phyloP scores from a whole-genome alignment of 2,329 filamentous ascomycete genomes.

The Nemania abortiva region DNA sequence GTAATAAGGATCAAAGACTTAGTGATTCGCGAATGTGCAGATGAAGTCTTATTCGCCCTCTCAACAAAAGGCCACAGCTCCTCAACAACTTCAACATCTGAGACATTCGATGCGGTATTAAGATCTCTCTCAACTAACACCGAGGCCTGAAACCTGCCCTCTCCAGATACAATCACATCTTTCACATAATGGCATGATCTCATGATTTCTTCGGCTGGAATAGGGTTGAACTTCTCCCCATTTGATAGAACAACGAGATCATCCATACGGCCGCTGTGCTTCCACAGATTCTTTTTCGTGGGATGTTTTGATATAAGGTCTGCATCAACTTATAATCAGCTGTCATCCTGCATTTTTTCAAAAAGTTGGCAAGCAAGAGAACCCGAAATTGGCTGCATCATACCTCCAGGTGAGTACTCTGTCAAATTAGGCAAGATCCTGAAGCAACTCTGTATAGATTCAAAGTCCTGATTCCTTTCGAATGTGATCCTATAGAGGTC shows the following conservation, averaged over 20 bases:
- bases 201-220: slow-evolving; percentile 23
- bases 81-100: slow-evolving; percentile 15
- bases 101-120: neutral
- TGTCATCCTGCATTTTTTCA: neutral
- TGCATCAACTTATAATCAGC: neutral
- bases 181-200: slow-evolving; percentile 20
- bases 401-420: slow-evolving; percentile 39
- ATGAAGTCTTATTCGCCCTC: slow-evolving; percentile 23
- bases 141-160: slow-evolving; percentile 29
- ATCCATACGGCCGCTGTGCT: slow-evolving; percentile 27
- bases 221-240: slow-evolving; percentile 33
- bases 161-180: slow-evolving; percentile 29
- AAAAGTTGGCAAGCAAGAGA: neutral
- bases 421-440: slow-evolving; percentile 40
- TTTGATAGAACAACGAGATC: slow-evolving; percentile 35
- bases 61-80: slow-evolving; percentile 30
- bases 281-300: slow-evolving; percentile 27
- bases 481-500: slow-evolving; percentile 41
- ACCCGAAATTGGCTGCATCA: neutral
- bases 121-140: slow-evolving; percentile 25
- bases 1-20: slow-evolving; percentile 14
- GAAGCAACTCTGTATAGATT: slow-evolving; percentile 32
- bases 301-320: slow-evolving; percentile 61
- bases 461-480: slow-evolving; percentile 33
- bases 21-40: slow-evolving; percentile 23